These are phyloP conservation scores for Beauveria sp. DNA, from an alignment of 2,329 filamentous ascomycete genomes.

Conservation along the genomic window DNA sequence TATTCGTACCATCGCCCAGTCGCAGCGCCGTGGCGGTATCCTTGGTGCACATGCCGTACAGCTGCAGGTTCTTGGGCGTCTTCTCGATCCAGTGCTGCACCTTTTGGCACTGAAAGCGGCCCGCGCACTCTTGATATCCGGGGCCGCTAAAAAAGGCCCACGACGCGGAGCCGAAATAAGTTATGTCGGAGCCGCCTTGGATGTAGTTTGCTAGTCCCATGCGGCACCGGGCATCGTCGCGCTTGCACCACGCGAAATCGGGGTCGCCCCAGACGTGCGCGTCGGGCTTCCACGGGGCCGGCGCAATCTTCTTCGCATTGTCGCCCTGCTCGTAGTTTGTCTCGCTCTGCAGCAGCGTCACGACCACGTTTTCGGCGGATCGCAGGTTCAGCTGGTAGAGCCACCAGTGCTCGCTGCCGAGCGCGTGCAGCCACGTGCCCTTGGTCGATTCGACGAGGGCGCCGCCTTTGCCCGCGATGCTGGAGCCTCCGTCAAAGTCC, in stretches of 20 bases:
- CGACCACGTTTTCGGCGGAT: constrained; percentile 40
- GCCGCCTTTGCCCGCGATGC: constrained; percentile 41
- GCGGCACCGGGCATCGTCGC: constrained; percentile 29
- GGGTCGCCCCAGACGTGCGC: constrained; percentile 32
- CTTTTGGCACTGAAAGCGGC: constrained; percentile 24
- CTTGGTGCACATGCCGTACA: constrained; percentile 35
- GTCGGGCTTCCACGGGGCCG: constrained; percentile 33
- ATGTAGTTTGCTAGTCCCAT: constrained; percentile 36
- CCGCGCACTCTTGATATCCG: constrained; percentile 28
- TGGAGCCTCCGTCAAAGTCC: constrained; percentile 33
- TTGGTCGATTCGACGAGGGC: constrained; percentile 38
- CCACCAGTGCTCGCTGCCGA: constrained; percentile 48
- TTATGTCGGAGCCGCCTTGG: constrained; percentile 32
- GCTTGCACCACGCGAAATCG: constrained; percentile 32
- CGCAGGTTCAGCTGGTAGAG: constrained; percentile 51
- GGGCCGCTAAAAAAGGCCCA: constrained; percentile 16
- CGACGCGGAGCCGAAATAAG: constrained; percentile 33
- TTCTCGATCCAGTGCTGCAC: constrained; percentile 31
- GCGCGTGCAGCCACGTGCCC: constrained; percentile 40
- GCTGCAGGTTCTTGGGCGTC: constrained; percentile 30
- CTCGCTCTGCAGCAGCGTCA: constrained; percentile 45
- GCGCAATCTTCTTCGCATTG: constrained; percentile 25
- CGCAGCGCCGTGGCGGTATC: constrained; percentile 26
- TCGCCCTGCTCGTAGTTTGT: constrained; percentile 35
- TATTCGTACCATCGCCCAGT: constrained; percentile 27